A percentile compares a stretch with the other conserved stretches of the same genome.
phyloP scores from a whole-genome alignment of 176 grass and related monocot genomes.

The Coix lacrymajobi region DNA sequence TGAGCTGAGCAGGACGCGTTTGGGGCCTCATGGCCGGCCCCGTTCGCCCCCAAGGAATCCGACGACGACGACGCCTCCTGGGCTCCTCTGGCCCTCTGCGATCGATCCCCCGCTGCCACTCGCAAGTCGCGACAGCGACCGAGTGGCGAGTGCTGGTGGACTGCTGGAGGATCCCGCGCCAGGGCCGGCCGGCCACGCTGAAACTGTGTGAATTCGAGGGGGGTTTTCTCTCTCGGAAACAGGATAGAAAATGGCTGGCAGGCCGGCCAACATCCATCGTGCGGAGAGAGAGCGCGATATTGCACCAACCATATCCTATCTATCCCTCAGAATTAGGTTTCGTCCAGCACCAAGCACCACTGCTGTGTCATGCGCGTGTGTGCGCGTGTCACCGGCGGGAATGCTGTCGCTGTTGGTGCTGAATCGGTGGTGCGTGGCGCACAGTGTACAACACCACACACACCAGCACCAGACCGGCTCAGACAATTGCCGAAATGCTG shows the following conservation, averaged over 20 bases:
- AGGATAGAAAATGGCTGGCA: neutral
- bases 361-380: too few relatives aligned
- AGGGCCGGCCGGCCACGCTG: neutral
- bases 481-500: neutral
- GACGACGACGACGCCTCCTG: neutral
- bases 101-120: neutral
- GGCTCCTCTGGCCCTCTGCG: neutral
- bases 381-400: neutral
- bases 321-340: neutral
- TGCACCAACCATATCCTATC: constrained; percentile 19
- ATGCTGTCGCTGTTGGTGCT: constrained; percentile 22
- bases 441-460: neutral
- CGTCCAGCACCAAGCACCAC: neutral
- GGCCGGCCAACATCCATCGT: constrained; percentile 26
- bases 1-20: neutral
- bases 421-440: neutral
- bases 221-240: neutral
- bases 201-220: neutral
- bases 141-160: neutral
- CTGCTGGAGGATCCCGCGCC: neutral
- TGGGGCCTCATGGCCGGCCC: constrained; percentile 13
- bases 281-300: neutral
- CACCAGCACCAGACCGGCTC: neutral
- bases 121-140: neutral
- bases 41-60: constrained; percentile 20